Percentiles rank a stretch among this genome's conserved stretches.
These are phyloP conservation scores for Venturia carpophila DNA, from an alignment of 2,329 filamentous ascomycete genomes.

Conservation along the genomic window DNA sequence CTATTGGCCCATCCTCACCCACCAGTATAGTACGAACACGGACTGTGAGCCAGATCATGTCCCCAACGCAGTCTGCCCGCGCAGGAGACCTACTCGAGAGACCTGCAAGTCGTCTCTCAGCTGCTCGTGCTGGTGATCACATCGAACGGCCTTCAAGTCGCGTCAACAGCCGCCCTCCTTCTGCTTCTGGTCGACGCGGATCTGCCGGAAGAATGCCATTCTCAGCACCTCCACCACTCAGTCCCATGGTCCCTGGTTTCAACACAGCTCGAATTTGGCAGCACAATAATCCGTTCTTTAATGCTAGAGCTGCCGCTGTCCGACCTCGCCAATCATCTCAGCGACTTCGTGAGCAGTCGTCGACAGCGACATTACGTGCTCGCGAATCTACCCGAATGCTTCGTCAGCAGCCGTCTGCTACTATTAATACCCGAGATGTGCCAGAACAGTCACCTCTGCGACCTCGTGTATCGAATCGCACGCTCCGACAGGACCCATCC, in stretches of 20 bases:
- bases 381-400: constrained; percentile 3
- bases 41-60: constrained; percentile 27
- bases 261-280: constrained; percentile 24
- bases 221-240: constrained; percentile 21
- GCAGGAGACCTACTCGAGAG: constrained; percentile 25
- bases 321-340: constrained; percentile 28
- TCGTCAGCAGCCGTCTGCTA: constrained; percentile 30
- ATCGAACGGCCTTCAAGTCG: constrained; percentile 33
- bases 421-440: constrained; percentile 23
- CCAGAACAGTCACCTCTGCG: constrained; percentile 7
- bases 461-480: constrained; percentile 21
- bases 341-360: constrained; percentile 31
- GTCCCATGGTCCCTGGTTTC: constrained; percentile 22
- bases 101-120: constrained; percentile 7
- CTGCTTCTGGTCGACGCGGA: constrained; percentile 29
- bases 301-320: background rate
- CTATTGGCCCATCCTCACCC: background rate
- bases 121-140: constrained; percentile 26
- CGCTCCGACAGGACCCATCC: constrained; percentile 21
- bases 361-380: constrained; percentile 19
- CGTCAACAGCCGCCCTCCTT: constrained; percentile 30
- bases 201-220: constrained; percentile 29
- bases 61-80: constrained; percentile 26
- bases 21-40: constrained; percentile 13
- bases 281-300: constrained; percentile 15